Evolutionary conservation across 371 early-diverging fungal species (phyloP).

Genomic region (Mucor lusitanicus): DNA sequence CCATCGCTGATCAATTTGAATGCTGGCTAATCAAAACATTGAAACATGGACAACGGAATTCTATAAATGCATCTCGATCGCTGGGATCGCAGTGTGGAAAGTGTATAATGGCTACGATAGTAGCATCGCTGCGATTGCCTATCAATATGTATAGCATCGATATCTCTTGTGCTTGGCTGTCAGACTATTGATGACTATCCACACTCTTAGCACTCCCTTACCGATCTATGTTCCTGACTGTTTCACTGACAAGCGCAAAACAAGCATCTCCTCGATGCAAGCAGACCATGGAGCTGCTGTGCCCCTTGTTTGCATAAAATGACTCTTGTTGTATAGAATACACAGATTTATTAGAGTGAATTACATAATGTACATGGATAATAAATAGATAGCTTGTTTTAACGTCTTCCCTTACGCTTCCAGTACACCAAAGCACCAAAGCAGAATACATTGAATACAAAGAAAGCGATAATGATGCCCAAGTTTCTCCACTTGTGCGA

Average conservation of each 20-base stretch:
- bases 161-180: neutral
- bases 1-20: neutral
- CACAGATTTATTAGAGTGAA: neutral
- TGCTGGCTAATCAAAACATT: neutral
- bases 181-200: no score
- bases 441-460: conserved; percentile 48
- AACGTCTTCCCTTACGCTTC: conserved; percentile 26
- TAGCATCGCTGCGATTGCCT: neutral
- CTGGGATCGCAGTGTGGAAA: neutral
- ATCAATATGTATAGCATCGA: neutral
- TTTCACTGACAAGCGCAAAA: neutral
- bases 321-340: neutral
- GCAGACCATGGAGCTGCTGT: neutral
- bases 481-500: conserved; percentile 67
- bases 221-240: neutral
- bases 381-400: neutral
- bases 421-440: conserved; percentile 29
- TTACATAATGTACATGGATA: neutral
- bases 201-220: neutral
- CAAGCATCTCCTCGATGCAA: neutral
- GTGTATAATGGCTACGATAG: neutral
- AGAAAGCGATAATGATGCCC: conserved; percentile 58
- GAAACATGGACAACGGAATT: neutral
- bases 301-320: neutral
- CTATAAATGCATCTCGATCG: no score